These are phyloP conservation scores for Sporormia fimetaria DNA, from an alignment of 495 filamentous ascomycete species.

Conservation along the genomic window DNA sequence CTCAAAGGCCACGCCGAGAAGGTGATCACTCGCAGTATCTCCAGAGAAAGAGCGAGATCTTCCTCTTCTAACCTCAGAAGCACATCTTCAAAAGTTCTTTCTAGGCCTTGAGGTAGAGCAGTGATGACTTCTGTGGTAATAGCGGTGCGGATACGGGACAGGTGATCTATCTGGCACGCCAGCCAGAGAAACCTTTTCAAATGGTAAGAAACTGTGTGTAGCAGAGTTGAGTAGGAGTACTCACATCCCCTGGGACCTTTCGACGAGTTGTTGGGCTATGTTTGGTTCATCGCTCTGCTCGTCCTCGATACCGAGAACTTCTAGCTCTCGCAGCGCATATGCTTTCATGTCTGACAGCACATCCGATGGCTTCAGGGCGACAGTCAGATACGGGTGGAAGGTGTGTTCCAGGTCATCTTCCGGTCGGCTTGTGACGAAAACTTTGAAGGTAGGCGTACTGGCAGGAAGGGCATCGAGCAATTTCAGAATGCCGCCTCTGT, in stretches of 20 bases:
- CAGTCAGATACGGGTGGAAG: too few species aligned
- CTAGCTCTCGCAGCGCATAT: neutral
- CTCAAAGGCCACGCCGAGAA: neutral
- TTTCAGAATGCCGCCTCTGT: too few species aligned
- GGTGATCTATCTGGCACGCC: neutral
- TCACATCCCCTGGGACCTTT: too few species aligned
- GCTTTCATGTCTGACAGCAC: neutral
- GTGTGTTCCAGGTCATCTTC: too few species aligned
- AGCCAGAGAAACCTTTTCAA: neutral
- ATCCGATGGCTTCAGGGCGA: neutral
- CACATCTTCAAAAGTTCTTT: neutral
- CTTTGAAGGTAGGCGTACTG: too few species aligned
- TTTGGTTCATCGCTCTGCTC: neutral
- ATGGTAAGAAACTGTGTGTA: too few species aligned
- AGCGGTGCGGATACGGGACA: neutral
- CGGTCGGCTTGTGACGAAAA: too few species aligned
- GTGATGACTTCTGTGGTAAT: neutral
- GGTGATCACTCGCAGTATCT: neutral
- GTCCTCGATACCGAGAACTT: neutral
- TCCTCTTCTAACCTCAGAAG: neutral
- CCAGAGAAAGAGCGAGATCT: neutral
- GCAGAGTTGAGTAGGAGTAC: too few species aligned
- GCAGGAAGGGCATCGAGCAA: too few species aligned
- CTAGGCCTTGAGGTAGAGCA: neutral
- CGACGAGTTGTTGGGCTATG: neutral